phyloP scores from a whole-genome alignment of 169 alveolate species.

The Theileria orientalis region DNA sequence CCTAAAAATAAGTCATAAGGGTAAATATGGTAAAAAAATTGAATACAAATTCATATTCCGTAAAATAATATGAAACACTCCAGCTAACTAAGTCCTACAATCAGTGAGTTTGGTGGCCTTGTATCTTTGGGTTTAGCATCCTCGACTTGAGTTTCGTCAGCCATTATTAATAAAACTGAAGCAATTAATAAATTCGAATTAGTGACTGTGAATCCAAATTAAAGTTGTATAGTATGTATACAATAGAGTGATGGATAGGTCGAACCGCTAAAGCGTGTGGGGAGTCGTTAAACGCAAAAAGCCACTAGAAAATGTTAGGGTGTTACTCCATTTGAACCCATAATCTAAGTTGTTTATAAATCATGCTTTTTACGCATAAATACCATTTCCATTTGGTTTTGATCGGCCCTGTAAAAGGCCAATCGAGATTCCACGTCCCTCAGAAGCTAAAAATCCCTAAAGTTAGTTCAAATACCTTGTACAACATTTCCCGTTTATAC shows the following conservation, averaged over 20 bases:
- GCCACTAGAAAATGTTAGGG: neutral
- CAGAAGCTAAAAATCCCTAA: slow-evolving; percentile 20
- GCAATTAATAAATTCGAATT: neutral
- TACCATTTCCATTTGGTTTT: slow-evolving; percentile 60
- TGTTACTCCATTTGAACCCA: neutral
- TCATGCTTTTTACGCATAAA: neutral
- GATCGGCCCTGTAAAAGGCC: slow-evolving; percentile 67
- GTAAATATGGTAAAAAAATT: neutral
- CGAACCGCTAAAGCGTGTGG: slow-evolving; percentile 1
- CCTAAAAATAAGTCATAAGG: slow-evolving; percentile 27
- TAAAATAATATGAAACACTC: neutral
- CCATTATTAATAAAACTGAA: neutral
- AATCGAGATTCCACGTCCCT: slow-evolving; percentile 64
- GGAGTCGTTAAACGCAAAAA: neutral
- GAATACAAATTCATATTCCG: neutral
- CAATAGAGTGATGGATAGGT: neutral
- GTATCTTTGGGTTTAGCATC: slow-evolving; percentile 16
- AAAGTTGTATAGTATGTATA: neutral
- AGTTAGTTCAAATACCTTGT: slow-evolving; percentile 20
- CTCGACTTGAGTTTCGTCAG: slow-evolving; percentile 3
- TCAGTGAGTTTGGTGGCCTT: slow-evolving; percentile 37
- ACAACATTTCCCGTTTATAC: slow-evolving; percentile 48
- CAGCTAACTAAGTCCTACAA: slow-evolving; percentile 10
- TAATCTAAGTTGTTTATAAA: neutral
- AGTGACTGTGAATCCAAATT: neutral